Evolutionary conservation across 192 early-diverging fungal genomes (phyloP).

Genomic region (Rhizophlyctis rosea): DNA sequence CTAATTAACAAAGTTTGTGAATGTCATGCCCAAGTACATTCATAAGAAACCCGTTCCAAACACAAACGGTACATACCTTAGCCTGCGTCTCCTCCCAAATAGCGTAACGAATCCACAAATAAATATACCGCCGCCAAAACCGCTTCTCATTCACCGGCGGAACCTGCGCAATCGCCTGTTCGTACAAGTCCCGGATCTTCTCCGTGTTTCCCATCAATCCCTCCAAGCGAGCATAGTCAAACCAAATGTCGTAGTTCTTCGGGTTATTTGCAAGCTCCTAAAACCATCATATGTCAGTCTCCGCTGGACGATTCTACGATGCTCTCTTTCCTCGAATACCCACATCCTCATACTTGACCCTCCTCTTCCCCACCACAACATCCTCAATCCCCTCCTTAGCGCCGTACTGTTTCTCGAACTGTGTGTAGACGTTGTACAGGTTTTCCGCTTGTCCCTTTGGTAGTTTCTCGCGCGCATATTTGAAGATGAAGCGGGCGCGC

Average conservation of each 20-base stretch:
- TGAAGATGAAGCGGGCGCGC: conserved; percentile 92
- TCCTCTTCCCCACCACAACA: conserved; percentile 83
- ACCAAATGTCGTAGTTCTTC: conserved; percentile 98
- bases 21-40: not conserved
- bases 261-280: conserved; percentile 61
- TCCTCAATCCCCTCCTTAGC: conserved; percentile 83
- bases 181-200: conserved; percentile 90
- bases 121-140: conserved; percentile 96
- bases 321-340: conserved; percentile 7
- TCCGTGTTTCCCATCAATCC: conserved; percentile 69
- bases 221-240: conserved; percentile 91
- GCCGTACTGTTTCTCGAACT: conserved; percentile 97
- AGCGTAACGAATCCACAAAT: conserved; percentile 98
- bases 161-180: conserved; percentile 87
- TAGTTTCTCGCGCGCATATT: conserved; percentile 86
- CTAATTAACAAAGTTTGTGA: conserved; percentile 29
- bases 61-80: conserved; percentile 45
- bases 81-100: conserved; percentile 89
- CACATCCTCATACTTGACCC: conserved; percentile 84
- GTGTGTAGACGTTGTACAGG: conserved; percentile 89
- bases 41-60: no score
- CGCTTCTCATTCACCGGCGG: conserved; percentile 86
- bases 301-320: no score
- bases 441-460: conserved; percentile 79
- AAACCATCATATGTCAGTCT: conserved; percentile 10